Base-by-base conservation (phyloP, 2,329 filamentous ascomycete genomes). In the Chalaropsis ovoidea region DNA sequence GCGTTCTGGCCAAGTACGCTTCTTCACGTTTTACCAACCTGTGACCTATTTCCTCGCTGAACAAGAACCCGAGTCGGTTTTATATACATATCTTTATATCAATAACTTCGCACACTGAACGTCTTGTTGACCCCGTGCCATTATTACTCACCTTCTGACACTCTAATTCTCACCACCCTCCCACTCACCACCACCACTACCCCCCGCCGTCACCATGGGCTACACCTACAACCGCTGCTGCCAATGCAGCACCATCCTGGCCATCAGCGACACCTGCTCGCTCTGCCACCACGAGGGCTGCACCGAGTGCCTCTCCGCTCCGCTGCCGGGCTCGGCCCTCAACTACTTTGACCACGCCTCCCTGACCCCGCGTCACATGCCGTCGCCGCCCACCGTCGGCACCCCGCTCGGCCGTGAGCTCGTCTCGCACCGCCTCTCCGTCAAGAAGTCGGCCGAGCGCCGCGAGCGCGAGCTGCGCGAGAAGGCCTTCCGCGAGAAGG, bases 191-290 rank as follows among this genome's bases (percentile, higher is more conserved):
- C n/a, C n/a, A n/a, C n/a, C n/a, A n/a, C n/a, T n/a, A n/a, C n/a
- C n/a, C n/a, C n/a, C n/a, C 8, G 19, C 42, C n/a, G 1, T 45
- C 39, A 65, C 15, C 56, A 65, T 67, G 66, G 61, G 61, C 19
- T 54, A 45, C 72, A 74, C 75, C 70, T 78, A 77, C 70, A 77
- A 78, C 70, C 80, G 80, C 74, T 82, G 80, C 78, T 82, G 80
- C 77, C 73, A 80, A 71, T 82, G 80, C 75, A 78, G 78, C 70
- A 74, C 76, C 74, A 79, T 82, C 74, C 80, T 82, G 70, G 80
- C 82, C 75, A 82, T 82, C 75, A 82, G 79, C 78, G 80, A 75
- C 72, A 78, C 75, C 63, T 82, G 80, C 76, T 75, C 73, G 68
- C 74, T 76, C 71, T 82, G 80, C 72, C 74, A 75, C 63, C 80